These are phyloP conservation scores for Medicago lupulina DNA, from an alignment of 306 rosid genomes.

Conservation along the genomic window DNA sequence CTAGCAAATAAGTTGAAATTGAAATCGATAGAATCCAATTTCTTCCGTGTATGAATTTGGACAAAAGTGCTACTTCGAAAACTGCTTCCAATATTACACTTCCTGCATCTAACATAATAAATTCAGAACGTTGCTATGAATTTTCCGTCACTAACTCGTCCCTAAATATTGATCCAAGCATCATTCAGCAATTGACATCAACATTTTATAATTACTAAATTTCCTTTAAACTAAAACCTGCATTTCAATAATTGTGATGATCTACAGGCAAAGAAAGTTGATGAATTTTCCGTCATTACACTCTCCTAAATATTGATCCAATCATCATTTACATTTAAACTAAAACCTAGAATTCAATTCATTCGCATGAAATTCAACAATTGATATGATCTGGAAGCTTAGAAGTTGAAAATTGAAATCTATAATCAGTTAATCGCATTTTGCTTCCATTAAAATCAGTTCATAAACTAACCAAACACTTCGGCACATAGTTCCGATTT, in stretches of 20 bases:
- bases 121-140: slow-evolving; percentile 16
- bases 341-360: slow-evolving; percentile 28
- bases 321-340: too few relatives aligned
- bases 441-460: slow-evolving; percentile 18
- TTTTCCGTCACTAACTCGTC: neutral
- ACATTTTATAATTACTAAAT: slow-evolving; percentile 21
- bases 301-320: slow-evolving; percentile 16
- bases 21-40: too few relatives aligned
- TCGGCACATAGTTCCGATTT: slow-evolving; percentile 5
- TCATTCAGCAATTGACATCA: slow-evolving; percentile 21
- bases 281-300: neutral
- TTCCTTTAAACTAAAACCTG: slow-evolving; percentile 17
- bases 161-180: slow-evolving; percentile 27
- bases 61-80: slow-evolving; percentile 6
- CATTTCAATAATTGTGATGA: too few relatives aligned
- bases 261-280: too few relatives aligned
- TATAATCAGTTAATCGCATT: slow-evolving; percentile 1
- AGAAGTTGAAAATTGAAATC: slow-evolving; percentile 30
- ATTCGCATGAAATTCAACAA: neutral
- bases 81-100: slow-evolving; percentile 9
- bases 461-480: slow-evolving; percentile 33
- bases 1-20: too few relatives aligned
- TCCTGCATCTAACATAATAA: slow-evolving; percentile 26
- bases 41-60: neutral
- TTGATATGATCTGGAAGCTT: slow-evolving; percentile 19